Evolutionary conservation across 75 land plant genomes (phyloP).

Genomic region (Picea sitchensis): DNA sequence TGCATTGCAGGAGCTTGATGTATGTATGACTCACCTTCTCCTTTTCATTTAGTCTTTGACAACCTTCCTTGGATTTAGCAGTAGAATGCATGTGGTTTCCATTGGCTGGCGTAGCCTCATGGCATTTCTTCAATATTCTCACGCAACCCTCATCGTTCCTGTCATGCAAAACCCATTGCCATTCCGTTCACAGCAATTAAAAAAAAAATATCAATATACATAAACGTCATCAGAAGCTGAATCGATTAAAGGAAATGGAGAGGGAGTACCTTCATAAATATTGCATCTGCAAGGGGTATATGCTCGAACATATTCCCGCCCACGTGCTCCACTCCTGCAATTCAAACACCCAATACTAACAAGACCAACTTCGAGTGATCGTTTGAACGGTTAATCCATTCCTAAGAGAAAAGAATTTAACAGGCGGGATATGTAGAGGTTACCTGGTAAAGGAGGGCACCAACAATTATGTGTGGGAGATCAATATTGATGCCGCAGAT

Average conservation of each 20-base stretch:
- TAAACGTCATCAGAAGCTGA: too few relatives aligned
- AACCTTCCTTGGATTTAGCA: too few relatives aligned
- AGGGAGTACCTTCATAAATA: slow-evolving; percentile 31
- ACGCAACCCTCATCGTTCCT: slow-evolving; percentile 27
- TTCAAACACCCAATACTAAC: background rate
- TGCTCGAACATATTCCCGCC: slow-evolving; percentile 35
- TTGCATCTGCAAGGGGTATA: slow-evolving; percentile 23
- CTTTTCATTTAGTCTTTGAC: too few relatives aligned
- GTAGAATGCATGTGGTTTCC: background rate
- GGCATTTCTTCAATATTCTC: slow-evolving; percentile 34
- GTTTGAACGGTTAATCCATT: background rate
- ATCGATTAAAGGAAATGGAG: too few relatives aligned
- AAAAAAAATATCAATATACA: background rate
- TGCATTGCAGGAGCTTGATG: too few relatives aligned
- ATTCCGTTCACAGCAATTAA: background rate
- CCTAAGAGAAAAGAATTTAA: background rate
- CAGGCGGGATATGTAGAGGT: background rate
- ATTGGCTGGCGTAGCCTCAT: slow-evolving; percentile 19
- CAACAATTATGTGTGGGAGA: slow-evolving; percentile 25
- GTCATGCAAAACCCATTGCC: slow-evolving; percentile 16
- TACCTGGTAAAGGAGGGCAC: slow-evolving; percentile 16
- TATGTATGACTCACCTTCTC: too few relatives aligned
- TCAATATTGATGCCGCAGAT: slow-evolving; percentile 35
- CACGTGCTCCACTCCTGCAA: slow-evolving; percentile 26
- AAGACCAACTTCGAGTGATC: too few relatives aligned